Conservation (phyloP, 176 grass and related monocot species). For the Oryza glumipatula region DNA sequence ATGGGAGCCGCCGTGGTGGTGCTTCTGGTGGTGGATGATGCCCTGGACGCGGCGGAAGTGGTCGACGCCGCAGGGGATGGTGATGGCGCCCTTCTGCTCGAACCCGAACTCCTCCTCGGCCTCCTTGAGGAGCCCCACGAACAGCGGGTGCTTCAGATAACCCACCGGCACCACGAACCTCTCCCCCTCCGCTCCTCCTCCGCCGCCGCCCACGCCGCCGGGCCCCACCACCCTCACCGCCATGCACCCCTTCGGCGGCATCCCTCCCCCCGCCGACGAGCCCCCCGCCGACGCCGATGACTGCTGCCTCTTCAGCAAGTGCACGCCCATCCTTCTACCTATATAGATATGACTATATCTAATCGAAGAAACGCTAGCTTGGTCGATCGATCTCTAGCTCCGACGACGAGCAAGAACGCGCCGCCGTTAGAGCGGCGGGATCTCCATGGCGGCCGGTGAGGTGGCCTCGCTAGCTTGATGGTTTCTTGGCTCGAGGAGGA, state of each 20-base stretch:
- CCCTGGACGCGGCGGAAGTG: constrained; percentile 78
- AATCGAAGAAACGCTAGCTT: background rate
- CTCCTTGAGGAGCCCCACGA: constrained; percentile 76
- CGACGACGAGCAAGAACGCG: background rate
- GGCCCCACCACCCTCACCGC: constrained; percentile 68
- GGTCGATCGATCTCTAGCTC: background rate
- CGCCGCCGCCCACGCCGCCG: background rate
- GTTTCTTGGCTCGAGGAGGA: background rate
- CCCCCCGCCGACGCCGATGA: constrained; percentile 34
- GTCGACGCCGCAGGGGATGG: constrained; percentile 88
- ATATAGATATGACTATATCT: too few species aligned
- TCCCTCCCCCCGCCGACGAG: constrained; percentile 13
- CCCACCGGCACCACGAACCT: constrained; percentile 77
- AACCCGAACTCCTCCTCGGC: constrained; percentile 95
- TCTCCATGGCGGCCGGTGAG: background rate
- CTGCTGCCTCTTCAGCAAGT: constrained; percentile 54
- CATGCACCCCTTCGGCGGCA: constrained; percentile 91
- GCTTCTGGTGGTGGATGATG: constrained; percentile 58
- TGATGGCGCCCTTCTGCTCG: constrained; percentile 85
- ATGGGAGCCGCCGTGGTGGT: constrained; percentile 10
- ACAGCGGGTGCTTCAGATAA: constrained; percentile 85
- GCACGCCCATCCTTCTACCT: constrained; percentile 37
- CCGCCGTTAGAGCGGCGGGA: background rate
- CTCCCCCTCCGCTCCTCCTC: constrained; percentile 54
- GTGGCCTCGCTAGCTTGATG: too few species aligned